Percentiles rank a stretch among this genome's conserved stretches.
Evolutionary conservation across 2,329 filamentous ascomycete genomes (phyloP).

Genomic region (Botryosphaeria dothidea): DNA sequence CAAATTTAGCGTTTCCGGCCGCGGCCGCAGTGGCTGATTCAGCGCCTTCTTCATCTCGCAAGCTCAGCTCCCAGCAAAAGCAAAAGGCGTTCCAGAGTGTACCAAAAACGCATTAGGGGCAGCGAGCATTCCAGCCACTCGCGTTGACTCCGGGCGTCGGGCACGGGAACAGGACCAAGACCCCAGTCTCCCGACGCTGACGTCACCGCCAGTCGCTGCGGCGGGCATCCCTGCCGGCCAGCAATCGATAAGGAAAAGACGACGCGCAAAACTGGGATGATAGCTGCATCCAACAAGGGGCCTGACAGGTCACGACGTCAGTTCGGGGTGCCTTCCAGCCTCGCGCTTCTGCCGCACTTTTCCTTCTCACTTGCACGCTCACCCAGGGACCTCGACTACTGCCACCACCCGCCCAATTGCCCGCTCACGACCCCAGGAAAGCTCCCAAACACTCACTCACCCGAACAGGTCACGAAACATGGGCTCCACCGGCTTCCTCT

Average conservation of each 20-base stretch:
- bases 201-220: not conserved
- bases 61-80: not conserved
- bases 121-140: not conserved
- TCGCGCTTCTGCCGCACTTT: not conserved
- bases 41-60: not conserved
- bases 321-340: not conserved
- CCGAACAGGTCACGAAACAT: too few relatives aligned
- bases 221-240: not conserved
- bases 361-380: not conserved
- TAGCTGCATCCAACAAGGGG: not conserved
- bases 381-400: too few relatives aligned
- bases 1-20: not conserved
- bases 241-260: not conserved
- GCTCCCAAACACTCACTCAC: too few relatives aligned
- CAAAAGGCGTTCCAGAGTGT: not conserved
- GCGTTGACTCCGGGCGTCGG: not conserved
- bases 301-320: not conserved
- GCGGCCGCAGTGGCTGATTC: slow-evolving; percentile 5
- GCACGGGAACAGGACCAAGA: not conserved
- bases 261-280: not conserved
- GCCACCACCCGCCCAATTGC: not conserved
- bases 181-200: not conserved
- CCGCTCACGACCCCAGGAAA: not conserved
- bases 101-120: too few relatives aligned
- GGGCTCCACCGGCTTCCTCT: slow-evolving; percentile 31